Conservation (phyloP, 2,329 filamentous ascomycete species). For the Rhexocercosporidium sp. region DNA sequence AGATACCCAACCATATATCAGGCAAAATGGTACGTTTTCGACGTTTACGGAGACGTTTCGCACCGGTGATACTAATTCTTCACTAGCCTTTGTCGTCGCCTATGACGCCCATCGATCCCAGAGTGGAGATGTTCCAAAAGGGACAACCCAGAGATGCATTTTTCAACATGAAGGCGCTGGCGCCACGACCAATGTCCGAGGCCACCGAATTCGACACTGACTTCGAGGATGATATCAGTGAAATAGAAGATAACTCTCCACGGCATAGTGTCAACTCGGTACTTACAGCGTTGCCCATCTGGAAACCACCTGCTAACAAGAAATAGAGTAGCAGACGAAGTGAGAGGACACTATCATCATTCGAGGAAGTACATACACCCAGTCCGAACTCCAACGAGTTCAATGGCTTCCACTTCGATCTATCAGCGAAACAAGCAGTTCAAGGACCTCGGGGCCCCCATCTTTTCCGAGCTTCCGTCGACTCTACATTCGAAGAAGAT, state of each 20-base stretch:
- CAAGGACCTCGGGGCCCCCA: slow-evolving; percentile 86
- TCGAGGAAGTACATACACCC: slow-evolving; percentile 82
- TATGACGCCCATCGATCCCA: slow-evolving; percentile 38
- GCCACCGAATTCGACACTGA: slow-evolving; percentile 82
- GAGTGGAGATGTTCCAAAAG: slow-evolving; percentile 52
- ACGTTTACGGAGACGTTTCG: not conserved
- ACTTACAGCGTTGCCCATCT: slow-evolving; percentile 45
- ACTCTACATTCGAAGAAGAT: slow-evolving; percentile 58
- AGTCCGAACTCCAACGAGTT: slow-evolving; percentile 63
- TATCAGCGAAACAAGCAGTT: slow-evolving; percentile 65
- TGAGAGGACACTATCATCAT: slow-evolving; percentile 85
- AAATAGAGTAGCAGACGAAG: slow-evolving; percentile 71
- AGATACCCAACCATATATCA: slow-evolving; percentile 32
- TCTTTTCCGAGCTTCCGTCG: slow-evolving; percentile 76
- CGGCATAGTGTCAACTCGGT: slow-evolving; percentile 75
- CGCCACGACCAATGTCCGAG: slow-evolving; percentile 68
- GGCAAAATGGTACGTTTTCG: slow-evolving; percentile 36
- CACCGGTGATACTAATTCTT: slow-evolving; percentile 29
- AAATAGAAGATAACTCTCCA: slow-evolving; percentile 66
- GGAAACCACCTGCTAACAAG: slow-evolving; percentile 27
- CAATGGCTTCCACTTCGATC: slow-evolving; percentile 64
- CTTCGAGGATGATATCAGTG: slow-evolving; percentile 62
- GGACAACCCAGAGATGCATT: slow-evolving; percentile 60
- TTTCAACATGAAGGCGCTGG: slow-evolving; percentile 60
- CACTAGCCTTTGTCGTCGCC: slow-evolving; percentile 35